Percentiles rank a stretch among this genome's conserved stretches.
These are phyloP conservation scores for Passalora sequoiae DNA, from an alignment of 2,329 filamentous ascomycete genomes.

Conservation along the genomic window DNA sequence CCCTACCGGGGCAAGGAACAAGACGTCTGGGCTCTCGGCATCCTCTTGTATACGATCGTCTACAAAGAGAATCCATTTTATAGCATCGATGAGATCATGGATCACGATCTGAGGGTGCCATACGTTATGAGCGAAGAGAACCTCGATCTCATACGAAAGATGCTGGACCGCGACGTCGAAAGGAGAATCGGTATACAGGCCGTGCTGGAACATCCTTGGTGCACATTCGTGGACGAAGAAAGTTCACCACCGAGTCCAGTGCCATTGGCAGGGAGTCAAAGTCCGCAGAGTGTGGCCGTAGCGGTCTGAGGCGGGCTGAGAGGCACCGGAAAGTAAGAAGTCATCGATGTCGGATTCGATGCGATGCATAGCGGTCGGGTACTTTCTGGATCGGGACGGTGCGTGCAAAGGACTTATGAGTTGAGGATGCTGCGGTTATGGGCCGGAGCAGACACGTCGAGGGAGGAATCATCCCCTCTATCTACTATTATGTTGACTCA, in stretches of 20 bases:
- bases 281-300: neutral
- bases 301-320: neutral
- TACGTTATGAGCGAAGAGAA: constrained; percentile 86
- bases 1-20: constrained; percentile 94
- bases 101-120: constrained; percentile 86
- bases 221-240: constrained; percentile 36
- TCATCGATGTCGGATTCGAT: neutral
- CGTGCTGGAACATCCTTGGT: constrained; percentile 85
- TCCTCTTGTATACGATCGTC: constrained; percentile 94
- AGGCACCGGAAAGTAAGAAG: too few species aligned
- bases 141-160: constrained; percentile 82
- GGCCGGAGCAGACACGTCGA: neutral
- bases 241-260: neutral
- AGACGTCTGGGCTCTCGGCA: constrained; percentile 96
- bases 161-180: constrained; percentile 87
- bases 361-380: neutral
- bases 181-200: constrained; percentile 78
- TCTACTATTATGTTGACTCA: neutral
- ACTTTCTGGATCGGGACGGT: neutral
- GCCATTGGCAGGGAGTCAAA: neutral
- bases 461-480: neutral
- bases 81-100: constrained; percentile 98
- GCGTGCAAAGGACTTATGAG: neutral
- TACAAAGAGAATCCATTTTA: constrained; percentile 99
- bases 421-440: too few species aligned